Evolutionary conservation across 345 rosid genomes (phyloP), one percentile per base, ranked within the genome.

Genomic region (Bruguiera gymnorhiza): DNA sequence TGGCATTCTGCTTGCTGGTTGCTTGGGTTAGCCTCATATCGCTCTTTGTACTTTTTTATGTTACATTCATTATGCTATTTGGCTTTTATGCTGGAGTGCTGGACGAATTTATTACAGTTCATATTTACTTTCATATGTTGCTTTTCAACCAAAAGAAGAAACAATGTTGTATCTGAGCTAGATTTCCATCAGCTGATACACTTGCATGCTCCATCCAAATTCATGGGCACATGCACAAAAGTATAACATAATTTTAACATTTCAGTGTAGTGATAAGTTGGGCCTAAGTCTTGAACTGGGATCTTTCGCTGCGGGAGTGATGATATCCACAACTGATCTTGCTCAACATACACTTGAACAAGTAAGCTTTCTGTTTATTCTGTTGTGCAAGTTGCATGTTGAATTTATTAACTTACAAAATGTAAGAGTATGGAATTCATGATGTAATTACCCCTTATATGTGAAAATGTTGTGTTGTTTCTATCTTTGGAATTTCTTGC

Each of bases 281-380:
- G 98, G 97, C 71, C 81, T 94, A 74, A 89, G 98, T 78, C 93
- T 94, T 78, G 99, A 91, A 84, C 78, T 89, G 75, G 99, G 99
- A 59, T 94, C 99, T 27, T 94, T 94, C 74, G 99, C 99, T 77
- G 96, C 99, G 30, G 99, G 97, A 61, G 93, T 94, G 80, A 91
- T 94, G 99, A 94, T 94, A 75, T 91, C 99, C 72, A 91, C 97
- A 52, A 87, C 99, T 73, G 97, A 91, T 84, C 97, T 91, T 55
- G 97, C 83, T 57, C 99, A 89, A 70, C 97, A 94, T 77, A 91
- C 98, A 39, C 92, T 91, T 63, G 97, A 94, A 80, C 98, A 89
- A 73, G 98, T 91, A 85, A 80, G 30, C 85, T 58, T 37, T 61
- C 68, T 76, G 48, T 60, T 50, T 31, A 50, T 69, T 69, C 50